A percentile compares a stretch with the other conserved stretches of the same genome.
These are phyloP conservation scores for Sporothrix protearum DNA, from an alignment of 2,329 filamentous ascomycete species.

Conservation along the genomic window DNA sequence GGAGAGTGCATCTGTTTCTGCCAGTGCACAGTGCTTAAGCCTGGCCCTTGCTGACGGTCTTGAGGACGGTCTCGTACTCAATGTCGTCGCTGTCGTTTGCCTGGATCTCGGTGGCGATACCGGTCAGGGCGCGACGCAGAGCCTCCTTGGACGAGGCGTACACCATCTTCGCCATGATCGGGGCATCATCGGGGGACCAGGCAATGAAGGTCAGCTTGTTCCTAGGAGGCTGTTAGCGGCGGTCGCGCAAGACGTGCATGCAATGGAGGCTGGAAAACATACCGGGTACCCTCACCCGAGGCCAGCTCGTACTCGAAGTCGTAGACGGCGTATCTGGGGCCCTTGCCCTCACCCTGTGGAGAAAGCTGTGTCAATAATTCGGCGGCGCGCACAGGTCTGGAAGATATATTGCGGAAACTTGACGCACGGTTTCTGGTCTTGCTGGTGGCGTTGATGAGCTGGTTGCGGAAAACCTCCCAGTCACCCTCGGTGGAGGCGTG, in stretches of 20 bases:
- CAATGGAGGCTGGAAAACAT: constrained; percentile 34
- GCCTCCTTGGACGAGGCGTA: constrained; percentile 87
- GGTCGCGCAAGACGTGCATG: background rate
- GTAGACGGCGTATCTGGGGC: constrained; percentile 77
- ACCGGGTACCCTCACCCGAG: constrained; percentile 69
- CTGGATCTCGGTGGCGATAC: constrained; percentile 72
- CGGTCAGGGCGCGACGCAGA: constrained; percentile 74
- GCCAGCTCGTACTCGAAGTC: constrained; percentile 75
- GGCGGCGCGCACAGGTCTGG: background rate
- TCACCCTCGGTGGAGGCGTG: constrained; percentile 63
- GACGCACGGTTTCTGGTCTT: constrained; percentile 65
- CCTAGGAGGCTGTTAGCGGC: constrained; percentile 26
- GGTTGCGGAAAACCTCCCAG: constrained; percentile 71
- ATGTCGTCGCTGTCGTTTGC: constrained; percentile 82
- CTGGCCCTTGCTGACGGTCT: constrained; percentile 61
- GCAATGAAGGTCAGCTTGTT: constrained; percentile 77
- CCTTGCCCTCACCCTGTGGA: constrained; percentile 57
- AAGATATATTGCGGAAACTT: constrained; percentile 10
- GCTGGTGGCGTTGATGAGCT: constrained; percentile 68
- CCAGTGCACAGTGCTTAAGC: constrained; percentile 37
- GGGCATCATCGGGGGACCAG: constrained; percentile 78
- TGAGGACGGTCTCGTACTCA: constrained; percentile 69
- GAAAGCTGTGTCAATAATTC: background rate
- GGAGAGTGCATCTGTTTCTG: background rate
- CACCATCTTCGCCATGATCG: constrained; percentile 82